These are phyloP conservation scores for Russula virescens DNA, from an alignment of 768 basidiomycete genomes.

Conservation along the genomic window DNA sequence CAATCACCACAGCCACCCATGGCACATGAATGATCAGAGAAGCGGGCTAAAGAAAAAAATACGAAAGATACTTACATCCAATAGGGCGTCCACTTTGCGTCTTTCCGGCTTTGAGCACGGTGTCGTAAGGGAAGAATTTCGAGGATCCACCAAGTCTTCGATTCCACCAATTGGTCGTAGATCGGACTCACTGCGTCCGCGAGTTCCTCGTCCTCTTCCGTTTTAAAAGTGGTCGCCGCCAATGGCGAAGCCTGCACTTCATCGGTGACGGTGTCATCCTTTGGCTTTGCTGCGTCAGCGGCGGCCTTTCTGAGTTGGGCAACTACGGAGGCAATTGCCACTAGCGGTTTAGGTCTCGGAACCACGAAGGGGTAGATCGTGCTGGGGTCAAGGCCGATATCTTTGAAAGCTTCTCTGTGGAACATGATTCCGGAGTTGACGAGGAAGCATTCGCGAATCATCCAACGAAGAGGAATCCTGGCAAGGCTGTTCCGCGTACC, in stretches of 20 bases:
- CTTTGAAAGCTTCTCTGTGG: conserved; percentile 29
- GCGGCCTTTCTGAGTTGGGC: background rate
- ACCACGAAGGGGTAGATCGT: conserved; percentile 28
- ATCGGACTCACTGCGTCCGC: conserved; percentile 46
- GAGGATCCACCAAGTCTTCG: conserved; percentile 58
- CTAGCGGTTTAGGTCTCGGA: conserved; percentile 22
- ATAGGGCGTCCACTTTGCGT: background rate
- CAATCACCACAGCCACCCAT: background rate
- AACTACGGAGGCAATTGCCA: background rate
- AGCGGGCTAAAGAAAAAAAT: no score
- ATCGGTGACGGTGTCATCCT: conserved; percentile 22
- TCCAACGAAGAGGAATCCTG: conserved; percentile 62
- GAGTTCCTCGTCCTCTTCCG: conserved; percentile 59
- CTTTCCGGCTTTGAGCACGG: background rate
- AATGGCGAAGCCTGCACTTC: conserved; percentile 13
- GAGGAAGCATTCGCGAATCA: conserved; percentile 48
- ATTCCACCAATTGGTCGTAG: conserved; percentile 52
- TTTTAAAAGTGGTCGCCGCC: conserved; percentile 30
- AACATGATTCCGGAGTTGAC: conserved; percentile 40
- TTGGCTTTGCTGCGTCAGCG: background rate
- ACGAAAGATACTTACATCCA: background rate
- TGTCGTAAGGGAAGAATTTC: conserved; percentile 38
- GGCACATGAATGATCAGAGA: background rate
- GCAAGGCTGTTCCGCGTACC: conserved; percentile 53
- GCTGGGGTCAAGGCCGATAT: conserved; percentile 31